These are phyloP conservation scores for Globisporangium splendens DNA, from an alignment of 352 stramenopile species.

Conservation along the genomic window DNA sequence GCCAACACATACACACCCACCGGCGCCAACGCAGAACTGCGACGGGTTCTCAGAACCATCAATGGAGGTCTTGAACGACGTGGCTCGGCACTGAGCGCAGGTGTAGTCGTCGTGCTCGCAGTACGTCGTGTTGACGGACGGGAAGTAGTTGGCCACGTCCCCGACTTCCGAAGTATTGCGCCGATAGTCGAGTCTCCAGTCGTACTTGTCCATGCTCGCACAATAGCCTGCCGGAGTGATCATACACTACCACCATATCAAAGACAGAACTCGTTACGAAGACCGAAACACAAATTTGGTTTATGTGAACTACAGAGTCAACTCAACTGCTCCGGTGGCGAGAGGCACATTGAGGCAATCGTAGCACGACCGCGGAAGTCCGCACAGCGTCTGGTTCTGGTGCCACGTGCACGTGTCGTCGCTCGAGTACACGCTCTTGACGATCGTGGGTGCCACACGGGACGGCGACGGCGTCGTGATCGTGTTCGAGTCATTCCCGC, in stretches of 20 bases:
- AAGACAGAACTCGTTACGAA: too few relatives aligned
- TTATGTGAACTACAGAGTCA: neutral
- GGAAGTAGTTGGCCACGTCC: conserved; percentile 38
- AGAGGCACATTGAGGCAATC: conserved; percentile 36
- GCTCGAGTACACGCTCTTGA: conserved; percentile 33
- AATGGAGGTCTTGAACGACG: conserved; percentile 22
- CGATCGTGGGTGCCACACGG: neutral
- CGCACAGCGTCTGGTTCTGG: conserved; percentile 37
- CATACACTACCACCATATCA: conserved; percentile 31
- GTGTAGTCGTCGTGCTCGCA: conserved; percentile 32
- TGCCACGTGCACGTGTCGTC: conserved; percentile 41
- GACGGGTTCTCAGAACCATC: conserved; percentile 25
- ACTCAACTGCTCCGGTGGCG: conserved; percentile 1
- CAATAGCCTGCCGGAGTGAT: conserved; percentile 57
- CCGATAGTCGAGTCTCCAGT: conserved; percentile 38
- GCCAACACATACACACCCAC: conserved; percentile 34
- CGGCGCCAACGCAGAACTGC: conserved; percentile 25
- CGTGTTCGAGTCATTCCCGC: conserved; percentile 5
- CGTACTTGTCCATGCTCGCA: conserved; percentile 40
- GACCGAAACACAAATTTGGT: neutral
- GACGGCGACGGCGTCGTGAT: neutral
- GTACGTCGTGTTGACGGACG: conserved; percentile 57
- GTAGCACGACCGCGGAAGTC: conserved; percentile 26
- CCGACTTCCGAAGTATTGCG: conserved; percentile 13
- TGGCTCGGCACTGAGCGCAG: conserved; percentile 24